Evolutionary conservation across 345 rosid species (phyloP), one percentile per base, ranked within the genome.

Genomic region (Euclidium syriacum): DNA sequence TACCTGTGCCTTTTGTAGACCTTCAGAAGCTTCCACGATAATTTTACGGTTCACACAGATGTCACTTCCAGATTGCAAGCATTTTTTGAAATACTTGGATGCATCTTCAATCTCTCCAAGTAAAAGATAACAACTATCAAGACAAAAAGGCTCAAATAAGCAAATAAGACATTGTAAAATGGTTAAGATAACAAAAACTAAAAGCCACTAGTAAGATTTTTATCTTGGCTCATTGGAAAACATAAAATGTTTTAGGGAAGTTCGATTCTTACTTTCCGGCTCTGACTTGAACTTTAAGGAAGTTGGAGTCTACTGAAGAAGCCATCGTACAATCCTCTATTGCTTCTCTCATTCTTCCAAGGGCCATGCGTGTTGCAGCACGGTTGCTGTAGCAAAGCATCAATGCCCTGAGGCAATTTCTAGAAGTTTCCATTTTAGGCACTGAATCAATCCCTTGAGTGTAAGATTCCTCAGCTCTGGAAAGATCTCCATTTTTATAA

Each of bases 381-480:
- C 92, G 96, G 78, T 95, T 95, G 80, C 97, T 95, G 62, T 84
- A 82, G 70, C 99, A 95, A 75, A 95, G 67, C 97, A 88, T 83
- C 79, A 86, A 70, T 32, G 88, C 97, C 83, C 88, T 83, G 48
- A 83, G 88, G 70, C 86, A 85, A 75, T 87, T 83, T 75, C 81
- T 83, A 22, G 96, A 85, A 35, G 79, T 77, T 81, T 88, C 97
- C 18, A 68, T 62, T 69, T 51, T 70, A 52, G 92, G 68, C 67
- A 95, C 60, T 65, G 87, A 84, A 66, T 77, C 78, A 57, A 86
- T 68, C 77, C 97, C 99, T 70, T 75, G 83, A 10, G 84, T 84
- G 78, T 95, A 90, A 73, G 60, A 83, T 52, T 85, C 97, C 75
- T 95, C 95, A 30, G 99, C 99, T 73, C 77, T 83, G 24, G 74